Evolutionary conservation across 305 asterid species (phyloP), one percentile per base, ranked within the genome.

Genomic region (Solanum hybrid): DNA sequence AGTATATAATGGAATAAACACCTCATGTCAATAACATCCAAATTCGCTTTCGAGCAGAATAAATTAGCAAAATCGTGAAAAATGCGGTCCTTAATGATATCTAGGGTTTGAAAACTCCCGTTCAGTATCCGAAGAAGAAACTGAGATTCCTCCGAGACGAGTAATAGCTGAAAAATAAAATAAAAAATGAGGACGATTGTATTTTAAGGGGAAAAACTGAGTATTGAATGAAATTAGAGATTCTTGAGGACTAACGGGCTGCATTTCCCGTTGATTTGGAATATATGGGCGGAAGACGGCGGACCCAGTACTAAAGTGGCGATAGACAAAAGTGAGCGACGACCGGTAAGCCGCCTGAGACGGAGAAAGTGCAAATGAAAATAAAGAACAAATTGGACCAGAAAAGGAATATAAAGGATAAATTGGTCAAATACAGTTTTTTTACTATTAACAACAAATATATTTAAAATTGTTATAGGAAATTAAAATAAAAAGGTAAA

Each of bases 61-160:
- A 94, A 78, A 90, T 92, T 94, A 29, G 91, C 71, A 76, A 91
- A 85, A 78, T 91, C 90, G 19, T 91, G 85, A 26, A 92, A 78
- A 91, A 96, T 91, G 84, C 91, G 93, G 86, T 93, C 94, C 89
- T 92, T 94, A 66, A 95, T 81, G 31, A 94, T 92, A 32, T 94
- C 96, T 7, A 95, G 82, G 31, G 94, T 88, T 86, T 91, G 96
- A 78, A 93, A 91, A 93, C 97, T 91, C 76, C 93, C 94, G 72
- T 92, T 94, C 87, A 94, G 79, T 75, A 95, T 86, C 60, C 97
- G 94, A 78, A 94, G 82, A 87, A 97, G 91, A 90, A 95, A 75
- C 89, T 91, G 91, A 31, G 97, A 93, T 91, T 94, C 97, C 89
- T 94, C 97, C 24, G 93, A 86, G 26, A 96, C 92, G 17, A 93